A percentile compares a stretch with the other conserved stretches of the same genome.
phyloP scores from a whole-genome alignment of 345 rosid genomes.

The Eutrema japonicum region DNA sequence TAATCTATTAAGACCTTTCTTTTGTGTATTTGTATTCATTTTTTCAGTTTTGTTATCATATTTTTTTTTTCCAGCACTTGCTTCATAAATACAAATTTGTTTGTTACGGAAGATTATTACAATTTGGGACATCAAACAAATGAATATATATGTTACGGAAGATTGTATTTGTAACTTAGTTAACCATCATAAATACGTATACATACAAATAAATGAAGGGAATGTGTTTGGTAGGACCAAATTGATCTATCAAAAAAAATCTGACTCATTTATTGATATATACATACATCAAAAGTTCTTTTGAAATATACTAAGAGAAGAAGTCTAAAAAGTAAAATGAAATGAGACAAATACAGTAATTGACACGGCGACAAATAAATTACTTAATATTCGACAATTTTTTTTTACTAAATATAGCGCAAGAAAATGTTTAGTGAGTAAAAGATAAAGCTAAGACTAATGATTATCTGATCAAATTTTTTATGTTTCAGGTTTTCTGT shows the following conservation, averaged over 20 bases:
- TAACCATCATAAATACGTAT: slow-evolving; percentile 9
- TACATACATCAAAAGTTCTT: neutral
- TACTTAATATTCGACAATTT: neutral
- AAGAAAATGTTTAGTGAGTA: neutral
- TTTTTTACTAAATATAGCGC: no score
- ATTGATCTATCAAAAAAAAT: slow-evolving; percentile 14
- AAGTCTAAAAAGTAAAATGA: neutral
- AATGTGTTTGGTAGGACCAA: slow-evolving; percentile 16
- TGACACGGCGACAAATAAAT: neutral
- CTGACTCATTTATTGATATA: neutral
- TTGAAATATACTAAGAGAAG: neutral
- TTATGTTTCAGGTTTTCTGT: no score
- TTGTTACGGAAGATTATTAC: no score
- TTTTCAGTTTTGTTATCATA: no score
- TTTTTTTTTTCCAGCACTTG: no score
- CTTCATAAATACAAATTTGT: no score
- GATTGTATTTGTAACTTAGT: neutral
- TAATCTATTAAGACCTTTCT: no score
- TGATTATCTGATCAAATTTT: neutral
- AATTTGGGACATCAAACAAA: neutral
- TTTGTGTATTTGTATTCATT: no score
- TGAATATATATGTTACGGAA: neutral
- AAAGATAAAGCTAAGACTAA: neutral
- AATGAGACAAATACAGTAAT: neutral
- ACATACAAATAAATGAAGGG: slow-evolving; percentile 6